Evolutionary conservation across 1,139 yeast species (phyloP), one percentile per base, ranked within the genome.

Genomic region (Suhomyces guaymorum): DNA sequence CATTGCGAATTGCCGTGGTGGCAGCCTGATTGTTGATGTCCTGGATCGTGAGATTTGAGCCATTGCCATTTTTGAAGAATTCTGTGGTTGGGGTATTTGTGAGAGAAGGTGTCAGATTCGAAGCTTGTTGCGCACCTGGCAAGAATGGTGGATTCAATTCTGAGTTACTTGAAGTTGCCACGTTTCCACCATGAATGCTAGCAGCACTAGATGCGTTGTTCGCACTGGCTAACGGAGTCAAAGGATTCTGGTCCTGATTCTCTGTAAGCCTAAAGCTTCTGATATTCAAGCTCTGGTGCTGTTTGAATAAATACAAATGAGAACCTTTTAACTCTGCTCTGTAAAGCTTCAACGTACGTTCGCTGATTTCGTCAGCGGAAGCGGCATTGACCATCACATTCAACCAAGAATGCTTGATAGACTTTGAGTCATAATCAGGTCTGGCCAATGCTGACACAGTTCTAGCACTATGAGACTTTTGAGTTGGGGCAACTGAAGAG

Each of bases 261-360:
- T 42, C 46, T 7, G 33, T 41, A 12, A 57, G 41, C 42, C 51
- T 39, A 51, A 81, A 77, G 41, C 62, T 61, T 48, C 68, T 75
- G 26, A 77, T 70, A 48, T 68, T 73, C 28, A 73, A 45, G 26
- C 63, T 74, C 8, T 67, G 53, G 1, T 80, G 77, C 6, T 79
- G 66, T 49, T 76, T 80, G 59, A 73, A 81, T 16, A 84, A 53
- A 42, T 69, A 68, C 37, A 84, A 55, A 34, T 70, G 69, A 1
- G 86, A 72, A 7, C 94, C 94, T 47, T 70, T 75, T 43, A 84
- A 61, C 52, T 82, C 89, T 0, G 80, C 84, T 38, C 82, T 67
- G 46, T 63, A 76, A 22, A 82, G 51, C 43, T 70, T 71, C 47
- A 73, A 53, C 24, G 61, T 54, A 15, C 60, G 63, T 28, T 66